Percentiles rank a stretch among this genome's conserved stretches.
phyloP scores from a whole-genome alignment of 768 basidiomycete genomes.

The Aureoboletus auriporus region DNA sequence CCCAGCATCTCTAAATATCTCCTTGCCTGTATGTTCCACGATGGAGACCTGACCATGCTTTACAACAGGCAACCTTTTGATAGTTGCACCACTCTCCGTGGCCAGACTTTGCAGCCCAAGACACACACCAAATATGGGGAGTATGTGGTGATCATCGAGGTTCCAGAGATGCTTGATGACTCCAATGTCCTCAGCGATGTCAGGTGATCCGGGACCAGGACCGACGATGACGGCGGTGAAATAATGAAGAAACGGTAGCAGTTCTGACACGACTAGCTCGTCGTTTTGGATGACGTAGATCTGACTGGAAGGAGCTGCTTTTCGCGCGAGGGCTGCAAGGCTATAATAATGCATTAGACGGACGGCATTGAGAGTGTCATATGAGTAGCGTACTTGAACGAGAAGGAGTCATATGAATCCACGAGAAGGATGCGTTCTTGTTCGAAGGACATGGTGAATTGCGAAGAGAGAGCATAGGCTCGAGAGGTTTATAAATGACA shows the following conservation, averaged over 20 bases:
- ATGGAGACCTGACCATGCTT: conserved; percentile 76
- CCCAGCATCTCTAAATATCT: conserved; percentile 58
- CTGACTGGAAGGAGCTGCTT: conserved; percentile 54
- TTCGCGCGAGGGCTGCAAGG: conserved; percentile 66
- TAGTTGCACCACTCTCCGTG: conserved; percentile 55
- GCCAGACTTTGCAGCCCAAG: conserved; percentile 77
- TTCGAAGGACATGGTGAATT: conserved; percentile 22
- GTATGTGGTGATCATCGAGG: conserved; percentile 41
- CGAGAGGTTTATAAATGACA: no score
- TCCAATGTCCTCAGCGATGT: conserved; percentile 58
- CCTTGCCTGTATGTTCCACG: conserved; percentile 53
- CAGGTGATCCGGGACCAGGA: conserved; percentile 79
- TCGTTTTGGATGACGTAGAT: conserved; percentile 78
- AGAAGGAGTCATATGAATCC: conserved; percentile 86
- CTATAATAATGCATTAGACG: conserved; percentile 32
- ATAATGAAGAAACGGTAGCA: conserved; percentile 50
- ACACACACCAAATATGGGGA: conserved; percentile 83
- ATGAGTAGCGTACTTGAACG: conserved; percentile 65
- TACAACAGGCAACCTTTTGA: conserved; percentile 61
- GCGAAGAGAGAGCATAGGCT: conserved; percentile 1
- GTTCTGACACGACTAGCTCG: conserved; percentile 42
- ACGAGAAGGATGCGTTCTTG: conserved; percentile 60
- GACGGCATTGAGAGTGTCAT: background rate
- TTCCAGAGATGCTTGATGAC: conserved; percentile 71
- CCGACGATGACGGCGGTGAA: conserved; percentile 74